phyloP scores from a whole-genome alignment of 2,329 filamentous ascomycete genomes.

The Fusarium azukiicola region DNA sequence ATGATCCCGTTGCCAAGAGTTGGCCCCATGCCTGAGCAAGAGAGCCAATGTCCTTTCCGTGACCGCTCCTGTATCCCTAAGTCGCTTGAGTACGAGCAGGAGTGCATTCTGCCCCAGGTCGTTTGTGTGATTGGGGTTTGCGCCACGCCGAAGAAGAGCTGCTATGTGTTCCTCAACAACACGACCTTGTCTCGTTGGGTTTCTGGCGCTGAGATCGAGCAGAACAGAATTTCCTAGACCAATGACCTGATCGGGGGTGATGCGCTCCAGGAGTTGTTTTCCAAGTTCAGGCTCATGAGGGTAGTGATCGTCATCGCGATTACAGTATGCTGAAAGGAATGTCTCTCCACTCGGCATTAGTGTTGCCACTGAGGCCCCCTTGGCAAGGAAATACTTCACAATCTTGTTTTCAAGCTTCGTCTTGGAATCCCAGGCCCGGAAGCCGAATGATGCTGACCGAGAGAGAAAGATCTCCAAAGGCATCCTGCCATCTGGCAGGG shows the following conservation, averaged over 20 bases:
- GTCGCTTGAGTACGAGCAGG: not conserved
- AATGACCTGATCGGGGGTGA: not conserved
- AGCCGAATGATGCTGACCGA: not conserved
- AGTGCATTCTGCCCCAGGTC: not conserved
- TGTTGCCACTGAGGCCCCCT: conserved; percentile 1
- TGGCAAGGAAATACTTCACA: not conserved
- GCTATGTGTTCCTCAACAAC: not conserved
- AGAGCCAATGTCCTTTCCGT: no score
- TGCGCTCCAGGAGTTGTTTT: not conserved
- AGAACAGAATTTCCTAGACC: not conserved
- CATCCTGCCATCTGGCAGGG: not conserved
- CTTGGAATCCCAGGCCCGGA: not conserved
- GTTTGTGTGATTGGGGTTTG: not conserved
- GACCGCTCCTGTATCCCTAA: no score
- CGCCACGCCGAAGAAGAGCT: not conserved
- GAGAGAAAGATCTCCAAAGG: not conserved
- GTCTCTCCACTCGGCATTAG: not conserved
- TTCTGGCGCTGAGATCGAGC: not conserved
- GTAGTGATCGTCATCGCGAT: not conserved
- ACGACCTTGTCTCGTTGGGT: not conserved
- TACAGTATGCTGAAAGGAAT: not conserved
- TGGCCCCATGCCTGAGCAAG: not conserved
- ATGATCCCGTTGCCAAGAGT: conserved; percentile 1
- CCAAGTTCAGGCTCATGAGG: no score
- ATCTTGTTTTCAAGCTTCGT: not conserved